These are phyloP conservation scores for Penstemon barbatus DNA, from an alignment of 257 asterid genomes.

Conservation along the genomic window DNA sequence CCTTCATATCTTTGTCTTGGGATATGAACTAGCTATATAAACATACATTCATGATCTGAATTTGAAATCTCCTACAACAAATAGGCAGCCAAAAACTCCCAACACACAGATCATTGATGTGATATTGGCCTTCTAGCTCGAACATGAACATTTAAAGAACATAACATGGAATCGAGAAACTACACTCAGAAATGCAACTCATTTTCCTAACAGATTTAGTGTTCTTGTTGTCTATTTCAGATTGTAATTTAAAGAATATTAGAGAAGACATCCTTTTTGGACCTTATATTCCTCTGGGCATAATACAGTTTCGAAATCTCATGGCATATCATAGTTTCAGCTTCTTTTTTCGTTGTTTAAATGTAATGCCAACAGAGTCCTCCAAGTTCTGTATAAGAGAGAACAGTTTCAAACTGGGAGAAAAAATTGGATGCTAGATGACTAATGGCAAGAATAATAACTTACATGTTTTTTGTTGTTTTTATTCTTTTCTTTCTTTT, in stretches of 20 bases:
- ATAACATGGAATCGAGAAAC: too few species aligned
- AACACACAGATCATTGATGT: too few species aligned
- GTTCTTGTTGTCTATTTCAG: constrained; percentile 17
- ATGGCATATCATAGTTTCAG: constrained; percentile 43
- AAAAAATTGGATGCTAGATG: constrained; percentile 5
- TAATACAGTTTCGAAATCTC: constrained; percentile 22
- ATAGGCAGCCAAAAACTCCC: too few species aligned
- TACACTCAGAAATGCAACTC: too few species aligned
- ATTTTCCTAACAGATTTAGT: neutral
- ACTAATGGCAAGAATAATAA: constrained; percentile 11
- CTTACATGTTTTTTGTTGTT: constrained; percentile 50
- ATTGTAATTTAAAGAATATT: neutral
- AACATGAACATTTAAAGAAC: too few species aligned
- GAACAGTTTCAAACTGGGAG: constrained; percentile 5
- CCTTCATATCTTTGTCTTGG: too few species aligned
- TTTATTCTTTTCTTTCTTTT: constrained; percentile 44
- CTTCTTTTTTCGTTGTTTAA: constrained; percentile 51
- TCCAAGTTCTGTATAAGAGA: constrained; percentile 49
- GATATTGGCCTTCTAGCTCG: too few species aligned
- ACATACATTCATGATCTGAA: too few species aligned
- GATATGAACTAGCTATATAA: too few species aligned
- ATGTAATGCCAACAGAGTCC: constrained; percentile 20
- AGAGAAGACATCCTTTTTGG: constrained; percentile 7
- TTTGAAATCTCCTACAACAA: too few species aligned
- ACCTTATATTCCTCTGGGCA: neutral